phyloP scores from a whole-genome alignment of 1,284 basidiomycete genomes.

The Microstroma glucosiphilum region DNA sequence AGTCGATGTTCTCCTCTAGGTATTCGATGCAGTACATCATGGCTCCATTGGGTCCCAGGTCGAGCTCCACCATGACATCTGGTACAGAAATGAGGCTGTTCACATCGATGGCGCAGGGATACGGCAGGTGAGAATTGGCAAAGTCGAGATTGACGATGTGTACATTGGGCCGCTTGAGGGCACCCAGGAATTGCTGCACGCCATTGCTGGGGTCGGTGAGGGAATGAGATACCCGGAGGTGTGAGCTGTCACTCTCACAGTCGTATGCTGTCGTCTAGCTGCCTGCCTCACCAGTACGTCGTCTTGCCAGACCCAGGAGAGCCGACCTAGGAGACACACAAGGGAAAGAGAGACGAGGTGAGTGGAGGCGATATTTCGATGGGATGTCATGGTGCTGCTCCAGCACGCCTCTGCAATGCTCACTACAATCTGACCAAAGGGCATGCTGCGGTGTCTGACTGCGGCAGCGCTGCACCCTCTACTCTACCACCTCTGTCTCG shows the following conservation, averaged over 20 bases:
- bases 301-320: constrained; percentile 18
- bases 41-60: constrained; percentile 89
- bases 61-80: constrained; percentile 78
- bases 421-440: constrained; percentile 15
- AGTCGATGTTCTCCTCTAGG: constrained; percentile 88
- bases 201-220: constrained; percentile 5
- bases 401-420: not conserved
- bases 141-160: constrained; percentile 92
- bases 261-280: no score
- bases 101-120: constrained; percentile 83
- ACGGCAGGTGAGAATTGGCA: constrained; percentile 76
- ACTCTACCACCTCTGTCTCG: no score
- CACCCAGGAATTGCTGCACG: constrained; percentile 13
- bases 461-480: no score
- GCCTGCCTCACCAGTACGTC: constrained; percentile 12
- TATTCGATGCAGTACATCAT: constrained; percentile 98
- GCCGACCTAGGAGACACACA: not conserved
- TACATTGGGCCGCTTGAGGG: constrained; percentile 52
- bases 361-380: no score
- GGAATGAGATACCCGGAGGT: not conserved
- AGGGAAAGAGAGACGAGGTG: not conserved
- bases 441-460: constrained; percentile 3
- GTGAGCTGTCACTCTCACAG: not conserved
- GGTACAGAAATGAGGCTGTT: constrained; percentile 77
- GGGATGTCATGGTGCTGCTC: no score